Evolutionary conservation across 23 red algal species (phyloP), one percentile per base, ranked within the genome.

Genomic region (Rhodosorus marinus): DNA sequence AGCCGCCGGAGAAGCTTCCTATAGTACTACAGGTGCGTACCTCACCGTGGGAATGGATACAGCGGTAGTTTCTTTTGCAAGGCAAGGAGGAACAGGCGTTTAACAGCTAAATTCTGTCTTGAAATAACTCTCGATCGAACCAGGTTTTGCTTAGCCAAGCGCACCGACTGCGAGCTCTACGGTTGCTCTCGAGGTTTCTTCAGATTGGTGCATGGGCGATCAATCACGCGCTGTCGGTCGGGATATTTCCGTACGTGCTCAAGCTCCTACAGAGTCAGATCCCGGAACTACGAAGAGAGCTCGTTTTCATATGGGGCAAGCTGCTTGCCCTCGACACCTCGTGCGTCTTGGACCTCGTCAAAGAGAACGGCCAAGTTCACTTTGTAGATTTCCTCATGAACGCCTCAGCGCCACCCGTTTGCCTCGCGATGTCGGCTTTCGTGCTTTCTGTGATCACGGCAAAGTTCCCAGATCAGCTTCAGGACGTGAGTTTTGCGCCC

Each of bases 291-390:
- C 70, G 77, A 1, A 45, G 65, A 49, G 79, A 85, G 48, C 79
- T 98, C 22, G 90, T 85, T 4, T 98, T 79, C 56, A 98, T 98
- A n/a, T 98, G 90, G 90, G 74, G 66, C 3, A 98, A 98, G 55
- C 69, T 98, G 29, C 20, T 98, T 55, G 63, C 73, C 11, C 58
- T 86, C 8, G 90, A 98, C 59, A 46, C 46, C 20, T 72, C 90
- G 9, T 78, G 71, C 66, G 47, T 47, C 23, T 40, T 52, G 0
- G 79, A 98, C 46, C 62, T 98, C 50, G 33, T 83, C 15, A 76
- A 75, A 17, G 72, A 80, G 43, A 59, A 79, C 26, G 54, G 78
- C 3, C 60, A 80, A 26, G 29, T 40, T 7, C 81, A 80, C 54
- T 98, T 98, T 68, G 20, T 80, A 6, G 23, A 59, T 2, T 84